A percentile compares a stretch with the other conserved stretches of the same genome.
phyloP scores from a whole-genome alignment of 805 yeast genomes.

The Cyberlindnera bimundalis region DNA sequence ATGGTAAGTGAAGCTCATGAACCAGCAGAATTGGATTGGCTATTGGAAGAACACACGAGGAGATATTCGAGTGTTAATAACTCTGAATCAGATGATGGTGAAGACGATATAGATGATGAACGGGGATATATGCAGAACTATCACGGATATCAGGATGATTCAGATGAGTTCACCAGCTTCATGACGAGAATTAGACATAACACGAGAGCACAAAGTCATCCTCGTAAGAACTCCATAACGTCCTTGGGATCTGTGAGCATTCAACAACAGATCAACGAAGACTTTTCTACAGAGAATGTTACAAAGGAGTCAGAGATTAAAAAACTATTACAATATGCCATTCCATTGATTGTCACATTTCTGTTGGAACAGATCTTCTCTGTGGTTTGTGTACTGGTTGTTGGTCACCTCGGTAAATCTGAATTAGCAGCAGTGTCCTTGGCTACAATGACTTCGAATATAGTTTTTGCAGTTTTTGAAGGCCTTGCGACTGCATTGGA shows the following conservation, averaged over 20 bases:
- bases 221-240: constrained; percentile 19
- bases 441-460: constrained; percentile 80
- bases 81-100: constrained; percentile 19
- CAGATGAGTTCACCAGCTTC: constrained; percentile 20
- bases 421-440: constrained; percentile 82
- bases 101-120: constrained; percentile 19
- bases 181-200: constrained; percentile 25
- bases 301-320: constrained; percentile 35
- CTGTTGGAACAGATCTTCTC: constrained; percentile 54
- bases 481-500: constrained; percentile 82
- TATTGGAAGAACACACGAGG: constrained; percentile 38
- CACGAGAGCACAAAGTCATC: constrained; percentile 3
- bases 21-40: constrained; percentile 35
- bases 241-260: constrained; percentile 25
- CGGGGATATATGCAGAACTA: constrained; percentile 15
- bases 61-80: constrained; percentile 31
- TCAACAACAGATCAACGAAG: constrained; percentile 21
- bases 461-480: constrained; percentile 75
- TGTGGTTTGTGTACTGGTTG: constrained; percentile 57
- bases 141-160: constrained; percentile 26
- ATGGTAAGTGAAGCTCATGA: constrained; percentile 27
- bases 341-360: constrained; percentile 57
- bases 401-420: constrained; percentile 77
- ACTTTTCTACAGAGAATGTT: constrained; percentile 32
- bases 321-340: constrained; percentile 39